Conservation (phyloP, 805 yeast genomes). For the Candida lessepsii region DNA sequence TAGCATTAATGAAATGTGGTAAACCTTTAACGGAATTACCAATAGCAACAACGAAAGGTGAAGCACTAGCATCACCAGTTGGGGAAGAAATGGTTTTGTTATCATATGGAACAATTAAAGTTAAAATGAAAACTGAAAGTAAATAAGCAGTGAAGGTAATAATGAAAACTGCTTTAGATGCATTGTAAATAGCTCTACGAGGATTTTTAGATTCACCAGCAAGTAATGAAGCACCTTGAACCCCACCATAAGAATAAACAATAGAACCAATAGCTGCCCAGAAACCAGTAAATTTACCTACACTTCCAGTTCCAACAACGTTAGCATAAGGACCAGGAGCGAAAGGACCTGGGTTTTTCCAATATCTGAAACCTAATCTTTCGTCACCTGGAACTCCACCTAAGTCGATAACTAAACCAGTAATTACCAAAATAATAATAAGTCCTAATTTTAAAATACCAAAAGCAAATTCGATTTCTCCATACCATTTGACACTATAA, state of each 20-base stretch:
- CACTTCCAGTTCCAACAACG: constrained; percentile 31
- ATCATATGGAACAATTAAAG: constrained; percentile 32
- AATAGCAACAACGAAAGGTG: constrained; percentile 43
- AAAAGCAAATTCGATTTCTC: constrained; percentile 29
- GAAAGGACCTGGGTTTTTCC: constrained; percentile 42
- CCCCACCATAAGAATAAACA: constrained; percentile 37
- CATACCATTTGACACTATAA: constrained; percentile 36
- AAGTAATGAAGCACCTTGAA: constrained; percentile 23
- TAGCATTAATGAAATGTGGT: constrained; percentile 38
- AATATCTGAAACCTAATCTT: constrained; percentile 34
- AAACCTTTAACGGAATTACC: constrained; percentile 32
- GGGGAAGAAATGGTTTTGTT: constrained; percentile 25
- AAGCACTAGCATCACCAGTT: constrained; percentile 30
- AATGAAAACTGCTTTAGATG: constrained; percentile 29
- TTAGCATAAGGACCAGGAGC: constrained; percentile 36
- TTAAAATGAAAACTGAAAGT: constrained; percentile 29
- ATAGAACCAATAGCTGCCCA: constrained; percentile 38
- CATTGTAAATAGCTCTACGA: constrained; percentile 27
- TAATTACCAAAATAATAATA: constrained; percentile 20
- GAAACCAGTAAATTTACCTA: constrained; percentile 35
- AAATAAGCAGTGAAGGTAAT: constrained; percentile 31
- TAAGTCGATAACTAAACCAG: constrained; percentile 22
- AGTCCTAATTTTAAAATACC: constrained; percentile 25
- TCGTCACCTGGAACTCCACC: constrained; percentile 23
- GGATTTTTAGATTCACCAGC: constrained; percentile 36